A percentile compares a stretch with the other conserved stretches of the same genome.
phyloP scores from a whole-genome alignment of 2,329 filamentous ascomycete genomes.

The Blastomyces percursus region DNA sequence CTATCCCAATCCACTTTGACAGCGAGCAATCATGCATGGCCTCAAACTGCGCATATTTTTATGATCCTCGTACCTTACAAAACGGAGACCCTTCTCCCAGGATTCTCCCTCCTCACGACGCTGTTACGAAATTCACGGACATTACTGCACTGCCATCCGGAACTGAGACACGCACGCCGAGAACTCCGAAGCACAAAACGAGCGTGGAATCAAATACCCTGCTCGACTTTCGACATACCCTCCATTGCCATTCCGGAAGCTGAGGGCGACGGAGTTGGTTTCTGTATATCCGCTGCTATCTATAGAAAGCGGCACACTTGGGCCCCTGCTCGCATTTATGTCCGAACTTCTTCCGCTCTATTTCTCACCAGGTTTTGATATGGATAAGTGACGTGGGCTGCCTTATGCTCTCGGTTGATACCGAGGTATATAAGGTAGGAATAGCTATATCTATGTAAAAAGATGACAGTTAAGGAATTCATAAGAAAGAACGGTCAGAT shows the following conservation, averaged over 20 bases:
- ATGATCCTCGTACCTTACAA: not conserved
- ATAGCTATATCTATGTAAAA: not conserved
- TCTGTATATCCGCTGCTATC: not conserved
- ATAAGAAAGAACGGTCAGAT: not conserved
- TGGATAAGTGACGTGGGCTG: not conserved
- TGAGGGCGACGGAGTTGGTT: not conserved
- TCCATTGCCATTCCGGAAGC: not conserved
- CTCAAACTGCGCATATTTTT: not conserved
- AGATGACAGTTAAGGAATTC: not conserved
- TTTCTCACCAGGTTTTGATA: not conserved
- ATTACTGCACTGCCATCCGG: not conserved
- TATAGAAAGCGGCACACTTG: not conserved
- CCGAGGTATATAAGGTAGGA: too few species aligned
- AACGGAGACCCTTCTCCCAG: not conserved
- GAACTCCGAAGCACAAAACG: not conserved
- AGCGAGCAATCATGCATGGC: not conserved
- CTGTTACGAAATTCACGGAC: not conserved
- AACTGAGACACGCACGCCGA: not conserved
- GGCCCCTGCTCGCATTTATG: not conserved
- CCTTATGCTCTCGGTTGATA: too few species aligned
- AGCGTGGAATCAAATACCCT: not conserved
- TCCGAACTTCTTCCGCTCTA: not conserved
- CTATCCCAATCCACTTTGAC: too few species aligned
- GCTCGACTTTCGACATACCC: not conserved
- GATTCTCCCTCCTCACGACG: not conserved